Conservation (phyloP, 2,329 filamentous ascomycete species). For the Aspergillus viridinutans region DNA sequence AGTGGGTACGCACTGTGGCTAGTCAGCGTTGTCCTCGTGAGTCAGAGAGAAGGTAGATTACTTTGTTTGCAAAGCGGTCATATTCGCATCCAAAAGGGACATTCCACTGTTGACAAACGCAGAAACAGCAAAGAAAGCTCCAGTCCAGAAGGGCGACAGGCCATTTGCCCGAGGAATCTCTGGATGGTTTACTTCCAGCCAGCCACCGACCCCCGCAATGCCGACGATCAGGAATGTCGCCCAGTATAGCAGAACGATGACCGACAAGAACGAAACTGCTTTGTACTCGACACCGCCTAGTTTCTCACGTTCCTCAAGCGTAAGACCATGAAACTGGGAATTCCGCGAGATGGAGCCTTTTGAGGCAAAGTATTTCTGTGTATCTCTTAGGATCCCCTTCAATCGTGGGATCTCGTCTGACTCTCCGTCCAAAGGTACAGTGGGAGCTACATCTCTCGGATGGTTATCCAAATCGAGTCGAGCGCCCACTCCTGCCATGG, state of each 20-base stretch:
- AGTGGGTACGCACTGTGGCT: constrained; percentile 36
- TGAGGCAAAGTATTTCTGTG: constrained; percentile 29
- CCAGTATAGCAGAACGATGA: constrained; percentile 44
- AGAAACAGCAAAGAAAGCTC: constrained; percentile 50
- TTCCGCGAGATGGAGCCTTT: constrained; percentile 41
- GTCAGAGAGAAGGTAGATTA: constrained; percentile 5
- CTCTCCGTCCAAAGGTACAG: constrained; percentile 13
- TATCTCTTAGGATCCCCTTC: constrained; percentile 22
- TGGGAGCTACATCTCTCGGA: constrained; percentile 25
- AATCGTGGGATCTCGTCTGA: constrained; percentile 14
- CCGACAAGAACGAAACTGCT: constrained; percentile 33
- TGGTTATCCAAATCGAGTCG: constrained; percentile 32
- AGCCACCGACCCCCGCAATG: constrained; percentile 45
- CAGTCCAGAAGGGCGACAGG: constrained; percentile 47
- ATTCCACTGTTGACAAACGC: constrained; percentile 55
- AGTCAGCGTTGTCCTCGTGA: constrained; percentile 4
- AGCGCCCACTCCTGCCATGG: constrained; percentile 34
- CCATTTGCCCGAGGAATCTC: constrained; percentile 42
- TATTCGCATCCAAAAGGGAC: constrained; percentile 51
- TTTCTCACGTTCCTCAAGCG: constrained; percentile 38
- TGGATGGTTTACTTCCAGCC: constrained; percentile 41
- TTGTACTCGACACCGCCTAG: constrained; percentile 44
- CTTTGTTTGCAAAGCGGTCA: constrained; percentile 44
- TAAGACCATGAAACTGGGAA: constrained; percentile 48
- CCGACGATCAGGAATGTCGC: constrained; percentile 45